phyloP scores from a whole-genome alignment of 2,329 filamentous ascomycete species.

The Biscogniauxia sp. region DNA sequence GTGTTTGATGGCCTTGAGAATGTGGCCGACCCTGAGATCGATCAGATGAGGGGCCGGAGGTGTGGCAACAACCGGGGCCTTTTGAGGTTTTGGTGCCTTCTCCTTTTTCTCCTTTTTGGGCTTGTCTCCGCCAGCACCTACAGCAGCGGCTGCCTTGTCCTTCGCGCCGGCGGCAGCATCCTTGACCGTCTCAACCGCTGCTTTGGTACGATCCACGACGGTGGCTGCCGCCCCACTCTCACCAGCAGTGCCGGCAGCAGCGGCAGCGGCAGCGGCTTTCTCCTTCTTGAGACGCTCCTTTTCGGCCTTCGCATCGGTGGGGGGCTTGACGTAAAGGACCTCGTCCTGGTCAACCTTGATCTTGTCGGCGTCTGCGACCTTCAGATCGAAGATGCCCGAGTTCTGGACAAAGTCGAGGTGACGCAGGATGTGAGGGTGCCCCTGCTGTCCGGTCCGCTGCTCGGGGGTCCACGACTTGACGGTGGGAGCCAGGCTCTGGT shows the following conservation, averaged over 20 bases:
- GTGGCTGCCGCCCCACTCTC: slow-evolving; percentile 40
- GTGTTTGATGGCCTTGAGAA: slow-evolving; percentile 92
- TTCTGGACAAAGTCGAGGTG: slow-evolving; percentile 95
- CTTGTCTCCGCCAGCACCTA: slow-evolving; percentile 41
- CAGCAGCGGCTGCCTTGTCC: slow-evolving; percentile 50
- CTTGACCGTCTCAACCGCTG: slow-evolving; percentile 54
- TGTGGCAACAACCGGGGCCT: slow-evolving; percentile 66
- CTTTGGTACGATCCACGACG: slow-evolving; percentile 61
- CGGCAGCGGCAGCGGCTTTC: slow-evolving; percentile 69
- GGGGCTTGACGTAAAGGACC: slow-evolving; percentile 83
- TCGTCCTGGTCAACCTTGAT: slow-evolving; percentile 75
- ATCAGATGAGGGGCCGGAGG: slow-evolving; percentile 82
- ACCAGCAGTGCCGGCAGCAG: slow-evolving; percentile 41
- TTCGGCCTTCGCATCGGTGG: slow-evolving; percentile 87
- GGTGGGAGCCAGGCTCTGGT: slow-evolving; percentile 71
- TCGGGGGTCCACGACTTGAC: slow-evolving; percentile 80
- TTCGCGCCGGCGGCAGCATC: slow-evolving; percentile 50
- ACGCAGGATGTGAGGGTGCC: slow-evolving; percentile 87
- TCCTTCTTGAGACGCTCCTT: slow-evolving; percentile 97
- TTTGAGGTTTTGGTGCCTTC: slow-evolving; percentile 75
- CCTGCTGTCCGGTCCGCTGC: slow-evolving; percentile 84
- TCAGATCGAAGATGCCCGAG: slow-evolving; percentile 69
- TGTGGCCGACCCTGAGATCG: slow-evolving; percentile 94
- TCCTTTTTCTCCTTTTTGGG: slow-evolving; percentile 86
- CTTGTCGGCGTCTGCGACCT: slow-evolving; percentile 70